Evolutionary conservation across 1,139 yeast species (phyloP).

Genomic region (Saccharomyces hybrid): DNA sequence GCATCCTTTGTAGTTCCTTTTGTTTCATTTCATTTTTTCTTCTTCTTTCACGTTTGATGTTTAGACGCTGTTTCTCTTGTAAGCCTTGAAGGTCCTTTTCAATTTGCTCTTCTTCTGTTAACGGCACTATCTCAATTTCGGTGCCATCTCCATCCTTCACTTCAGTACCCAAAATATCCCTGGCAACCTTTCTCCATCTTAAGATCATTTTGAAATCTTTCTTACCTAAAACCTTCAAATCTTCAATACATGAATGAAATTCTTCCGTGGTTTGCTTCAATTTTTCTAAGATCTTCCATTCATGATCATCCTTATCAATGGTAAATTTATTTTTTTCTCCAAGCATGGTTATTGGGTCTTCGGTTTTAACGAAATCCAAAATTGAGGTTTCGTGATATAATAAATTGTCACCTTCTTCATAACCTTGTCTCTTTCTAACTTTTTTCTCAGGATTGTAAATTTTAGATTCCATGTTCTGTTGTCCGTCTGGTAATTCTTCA

Average conservation of each 20-base stretch:
- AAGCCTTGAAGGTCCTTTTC: constrained; percentile 75
- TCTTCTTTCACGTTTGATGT: constrained; percentile 72
- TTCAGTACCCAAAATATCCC: constrained; percentile 70
- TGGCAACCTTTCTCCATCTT: constrained; percentile 82
- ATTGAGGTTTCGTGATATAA: constrained; percentile 68
- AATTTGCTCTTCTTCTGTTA: constrained; percentile 85
- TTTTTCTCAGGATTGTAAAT: constrained; percentile 91
- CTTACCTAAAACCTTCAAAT: constrained; percentile 86
- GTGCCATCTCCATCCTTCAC: constrained; percentile 41
- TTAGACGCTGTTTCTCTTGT: constrained; percentile 62
- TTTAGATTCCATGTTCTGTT: constrained; percentile 81
- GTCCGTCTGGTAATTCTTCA: constrained; percentile 77
- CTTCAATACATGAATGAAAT: constrained; percentile 74
- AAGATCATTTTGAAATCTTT: constrained; percentile 82
- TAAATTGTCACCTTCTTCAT: constrained; percentile 86
- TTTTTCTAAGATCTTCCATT: constrained; percentile 63
- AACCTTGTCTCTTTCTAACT: constrained; percentile 89
- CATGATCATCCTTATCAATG: constrained; percentile 55
- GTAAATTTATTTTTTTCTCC: constrained; percentile 66
- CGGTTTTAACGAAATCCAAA: constrained; percentile 73
- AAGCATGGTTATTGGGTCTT: constrained; percentile 76
- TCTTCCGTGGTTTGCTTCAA: constrained; percentile 73
- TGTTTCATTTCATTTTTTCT: constrained; percentile 76
- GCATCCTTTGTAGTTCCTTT: constrained; percentile 84
- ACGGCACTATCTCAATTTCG: constrained; percentile 52